Evolutionary conservation across 2,329 filamentous ascomycete genomes (phyloP).

Genomic region (Colletotrichum sojae): DNA sequence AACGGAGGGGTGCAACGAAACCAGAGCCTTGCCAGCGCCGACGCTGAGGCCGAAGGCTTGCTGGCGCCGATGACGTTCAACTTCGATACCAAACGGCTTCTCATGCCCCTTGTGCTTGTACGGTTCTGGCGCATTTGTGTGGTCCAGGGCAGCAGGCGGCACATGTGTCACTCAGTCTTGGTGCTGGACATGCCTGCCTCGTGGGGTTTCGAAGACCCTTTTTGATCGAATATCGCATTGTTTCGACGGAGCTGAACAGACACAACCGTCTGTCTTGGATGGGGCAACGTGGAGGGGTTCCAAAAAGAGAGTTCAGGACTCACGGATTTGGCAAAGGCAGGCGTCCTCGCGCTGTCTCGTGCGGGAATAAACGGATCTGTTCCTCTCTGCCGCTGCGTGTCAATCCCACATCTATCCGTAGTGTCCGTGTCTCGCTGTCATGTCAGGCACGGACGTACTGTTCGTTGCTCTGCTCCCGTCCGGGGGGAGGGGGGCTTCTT

Average conservation of each 20-base stretch:
- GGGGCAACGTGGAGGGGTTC: conserved; percentile 22
- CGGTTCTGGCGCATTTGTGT: neutral
- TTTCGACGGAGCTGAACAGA: conserved; percentile 14
- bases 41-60: conserved; percentile 12
- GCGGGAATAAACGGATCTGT: conserved; percentile 38
- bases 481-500: conserved; percentile 21
- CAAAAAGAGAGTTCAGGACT: conserved; percentile 35
- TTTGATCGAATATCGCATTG: neutral
- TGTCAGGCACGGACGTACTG: conserved; percentile 41
- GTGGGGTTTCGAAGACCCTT: neutral
- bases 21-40: conserved; percentile 4
- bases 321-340: conserved; percentile 32
- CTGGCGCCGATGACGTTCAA: conserved; percentile 17
- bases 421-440: conserved; percentile 40
- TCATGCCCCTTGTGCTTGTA: no score
- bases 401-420: conserved; percentile 35
- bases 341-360: conserved; percentile 30
- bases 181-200: neutral
- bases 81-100: neutral
- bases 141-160: neutral
- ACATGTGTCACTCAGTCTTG: neutral
- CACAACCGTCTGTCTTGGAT: conserved; percentile 1
- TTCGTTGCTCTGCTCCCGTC: conserved; percentile 26
- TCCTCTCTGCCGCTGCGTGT: conserved; percentile 34
- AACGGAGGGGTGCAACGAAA: conserved; percentile 8